Evolutionary conservation across 768 basidiomycete genomes (phyloP).

Genomic region (Psilocybe tampanensis): DNA sequence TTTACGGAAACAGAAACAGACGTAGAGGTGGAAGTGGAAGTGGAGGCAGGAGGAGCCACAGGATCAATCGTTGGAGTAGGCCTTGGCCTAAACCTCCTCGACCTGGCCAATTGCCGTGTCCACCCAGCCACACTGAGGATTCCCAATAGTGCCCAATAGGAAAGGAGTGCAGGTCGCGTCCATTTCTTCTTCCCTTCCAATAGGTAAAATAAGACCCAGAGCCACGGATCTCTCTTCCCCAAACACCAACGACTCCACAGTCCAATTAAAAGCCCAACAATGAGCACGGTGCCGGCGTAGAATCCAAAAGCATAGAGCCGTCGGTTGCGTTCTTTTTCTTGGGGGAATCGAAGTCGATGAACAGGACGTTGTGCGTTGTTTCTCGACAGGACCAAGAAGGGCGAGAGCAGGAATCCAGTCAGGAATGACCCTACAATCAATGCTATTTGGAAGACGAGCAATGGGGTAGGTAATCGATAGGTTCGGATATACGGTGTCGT

Average conservation of each 20-base stretch:
- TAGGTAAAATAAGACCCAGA: conserved; percentile 81
- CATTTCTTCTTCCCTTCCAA: conserved; percentile 76
- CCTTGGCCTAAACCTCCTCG: conserved; percentile 64
- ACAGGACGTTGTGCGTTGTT: conserved; percentile 88
- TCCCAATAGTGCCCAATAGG: conserved; percentile 84
- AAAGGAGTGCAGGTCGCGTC: conserved; percentile 76
- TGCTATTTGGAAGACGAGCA: conserved; percentile 90
- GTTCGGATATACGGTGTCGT: conserved; percentile 87
- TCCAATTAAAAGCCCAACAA: conserved; percentile 84
- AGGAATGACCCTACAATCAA: conserved; percentile 91
- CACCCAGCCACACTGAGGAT: conserved; percentile 90
- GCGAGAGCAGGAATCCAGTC: conserved; percentile 93
- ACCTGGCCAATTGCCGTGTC: conserved; percentile 86
- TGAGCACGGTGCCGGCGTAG: conserved; percentile 72
- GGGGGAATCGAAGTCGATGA: conserved; percentile 79
- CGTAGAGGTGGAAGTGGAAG: conserved; percentile 5
- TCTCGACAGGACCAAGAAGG: conserved; percentile 88
- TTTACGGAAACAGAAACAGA: conserved; percentile 2
- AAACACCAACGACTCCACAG: conserved; percentile 93
- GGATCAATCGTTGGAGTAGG: conserved; percentile 22
- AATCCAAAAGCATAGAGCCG: conserved; percentile 85
- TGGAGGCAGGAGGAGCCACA: no score
- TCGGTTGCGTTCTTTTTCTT: conserved; percentile 81
- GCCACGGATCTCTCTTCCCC: conserved; percentile 80
- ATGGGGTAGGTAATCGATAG: conserved; percentile 89